Evolutionary conservation across 345 rosid species (phyloP), one percentile per base, ranked within the genome.

Genomic region (Syzygium aqueum): DNA sequence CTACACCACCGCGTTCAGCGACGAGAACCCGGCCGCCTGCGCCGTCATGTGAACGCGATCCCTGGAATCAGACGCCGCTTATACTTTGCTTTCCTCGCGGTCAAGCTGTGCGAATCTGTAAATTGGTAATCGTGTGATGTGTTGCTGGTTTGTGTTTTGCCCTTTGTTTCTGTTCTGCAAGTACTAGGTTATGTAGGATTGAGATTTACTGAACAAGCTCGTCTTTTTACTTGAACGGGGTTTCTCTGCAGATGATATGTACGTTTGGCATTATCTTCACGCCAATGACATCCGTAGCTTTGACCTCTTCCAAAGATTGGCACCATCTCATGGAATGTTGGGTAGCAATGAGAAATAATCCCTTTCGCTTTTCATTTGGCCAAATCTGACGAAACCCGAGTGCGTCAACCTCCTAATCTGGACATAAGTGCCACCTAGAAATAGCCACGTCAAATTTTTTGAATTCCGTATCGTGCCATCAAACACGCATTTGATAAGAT

Each of bases 1-100:
- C 65, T 97, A 97, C 92, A 96, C 99, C 63, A 96, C 99, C 4
- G 98, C 99, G 13, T 97, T 97, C 87, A 97, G 99, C 49, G 99
- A 97, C 7, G 99, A 97, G 57, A 97, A 97, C 84, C 84, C 99
- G 1, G 53, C 88, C 5, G 99, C 94, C 10, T 97, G 99, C 59
- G 86, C 92, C 56, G 30, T 97, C 28, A 97, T 97, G 99, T 97
- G 93, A 95, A 77, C 3, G 22, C 5, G 53, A 7, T 9, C 23
- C 77, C 3, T 3, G 14, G 40, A 25, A 40, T 43, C 25, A 56
- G 46, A 51, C 3, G 30, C 30, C 53, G 85, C 53, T 13, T 13
- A 19, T 12, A 23, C 21, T 22, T 22, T 23, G 10, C 21, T 63
- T 19, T 7, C 77, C 11, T 15, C 77, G 22, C 7, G 43, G 43